Evolutionary conservation across 1,139 yeast genomes (phyloP).

Genomic region (Yamadazyma sp.): DNA sequence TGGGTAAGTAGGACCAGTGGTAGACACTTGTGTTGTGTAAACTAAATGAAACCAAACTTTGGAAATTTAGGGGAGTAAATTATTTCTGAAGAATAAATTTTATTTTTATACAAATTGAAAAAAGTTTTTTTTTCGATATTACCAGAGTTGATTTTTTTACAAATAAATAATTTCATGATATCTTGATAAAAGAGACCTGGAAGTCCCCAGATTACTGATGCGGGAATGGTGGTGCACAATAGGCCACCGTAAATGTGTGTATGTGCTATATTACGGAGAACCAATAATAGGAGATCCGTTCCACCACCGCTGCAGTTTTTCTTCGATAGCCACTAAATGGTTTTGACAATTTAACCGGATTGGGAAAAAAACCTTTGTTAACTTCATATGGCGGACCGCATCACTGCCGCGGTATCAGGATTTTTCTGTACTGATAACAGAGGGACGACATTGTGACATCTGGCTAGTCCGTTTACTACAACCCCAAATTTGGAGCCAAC

Average conservation of each 20-base stretch:
- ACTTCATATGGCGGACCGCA: slow-evolving; percentile 5
- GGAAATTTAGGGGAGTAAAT: not conserved
- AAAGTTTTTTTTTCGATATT: not conserved
- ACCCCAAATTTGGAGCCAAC: not conserved
- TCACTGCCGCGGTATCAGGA: slow-evolving; percentile 4
- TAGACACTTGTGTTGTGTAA: no score
- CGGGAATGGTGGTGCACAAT: not conserved
- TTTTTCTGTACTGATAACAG: not conserved
- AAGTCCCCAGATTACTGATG: not conserved
- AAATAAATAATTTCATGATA: no score
- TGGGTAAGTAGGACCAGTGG: no score
- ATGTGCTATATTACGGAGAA: no score
- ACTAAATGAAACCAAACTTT: no score
- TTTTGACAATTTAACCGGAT: slow-evolving; percentile 7
- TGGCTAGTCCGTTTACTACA: not conserved
- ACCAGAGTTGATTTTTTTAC: no score
- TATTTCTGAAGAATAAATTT: not conserved
- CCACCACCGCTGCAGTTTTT: no score
- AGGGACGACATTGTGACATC: not conserved
- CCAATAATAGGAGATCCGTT: no score
- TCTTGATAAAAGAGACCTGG: not conserved
- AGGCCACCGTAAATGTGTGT: no score
- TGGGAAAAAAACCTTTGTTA: slow-evolving; percentile 9
- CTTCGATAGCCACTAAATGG: no score
- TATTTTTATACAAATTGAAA: slow-evolving; percentile 1